Evolutionary conservation across 768 basidiomycete species (phyloP), one percentile per base, ranked within the genome.

Genomic region (Amyloporia xantha): DNA sequence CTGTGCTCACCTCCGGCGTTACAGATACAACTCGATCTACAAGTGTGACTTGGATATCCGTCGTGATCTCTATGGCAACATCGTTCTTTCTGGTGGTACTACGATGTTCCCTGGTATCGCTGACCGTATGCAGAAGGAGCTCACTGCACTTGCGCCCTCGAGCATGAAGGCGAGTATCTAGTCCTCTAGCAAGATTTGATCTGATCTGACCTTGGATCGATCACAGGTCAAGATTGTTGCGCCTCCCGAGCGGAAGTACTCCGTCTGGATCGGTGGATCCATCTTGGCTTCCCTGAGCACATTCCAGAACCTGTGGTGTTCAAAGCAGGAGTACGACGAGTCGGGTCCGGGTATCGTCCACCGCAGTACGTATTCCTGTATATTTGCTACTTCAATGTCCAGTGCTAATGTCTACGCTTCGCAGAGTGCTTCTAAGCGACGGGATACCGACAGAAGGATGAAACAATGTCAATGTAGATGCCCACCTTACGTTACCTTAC

Each of bases 1-100:
- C 15, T 20, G 44, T 21, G 41, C 27, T 5, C 7, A 6, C 24
- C 11, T 35, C n/a, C n/a, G n/a, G n/a, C 12, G 39, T 17, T 21
- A 26, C 51, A 56, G 58, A 25, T 76, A 75, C 71, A 91, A 91
- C 79, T 91, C 91, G 28, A 87, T 89, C 76, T 83, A 79, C 76
- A 85, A 86, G 73, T 87, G 74, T 58, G 73, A 75, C 58, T 59
- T 73, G 39, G 68, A 81, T 62, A 78, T 81, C 64, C 71, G 79
- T 65, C 78, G 79, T 64, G 69, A 70, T 49, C 64, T 69, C 47
- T 71, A 70, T 66, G 77, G 77, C 56, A 79, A 79, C 72, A 75
- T 81, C 58, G 78, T 80, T 46, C 71, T 81, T 57, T 79, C 77
- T 39, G 79, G 77, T 57, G 78, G 78, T 62, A 77, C 76, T 56